A percentile compares a stretch with the other conserved stretches of the same genome.
phyloP scores from a whole-genome alignment of 768 basidiomycete species.

The Amanita pallidorosea region DNA sequence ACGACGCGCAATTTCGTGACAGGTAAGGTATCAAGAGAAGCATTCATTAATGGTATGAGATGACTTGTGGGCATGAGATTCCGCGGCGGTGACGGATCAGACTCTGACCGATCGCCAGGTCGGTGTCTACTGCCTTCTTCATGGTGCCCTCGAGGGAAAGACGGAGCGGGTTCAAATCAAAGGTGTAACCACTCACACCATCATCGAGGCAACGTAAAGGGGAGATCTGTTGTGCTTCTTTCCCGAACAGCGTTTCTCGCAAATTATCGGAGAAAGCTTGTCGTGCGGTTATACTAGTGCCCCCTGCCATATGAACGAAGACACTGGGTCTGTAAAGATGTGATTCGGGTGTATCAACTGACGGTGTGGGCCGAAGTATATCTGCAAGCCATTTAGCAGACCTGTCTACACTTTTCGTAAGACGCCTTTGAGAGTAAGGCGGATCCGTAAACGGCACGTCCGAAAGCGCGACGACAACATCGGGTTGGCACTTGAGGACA shows the following conservation, averaged over 20 bases:
- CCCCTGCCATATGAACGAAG: constrained; percentile 64
- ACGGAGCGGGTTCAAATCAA: constrained; percentile 51
- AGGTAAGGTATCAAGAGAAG: constrained; percentile 51
- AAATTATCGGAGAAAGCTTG: constrained; percentile 51
- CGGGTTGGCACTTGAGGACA: constrained; percentile 44
- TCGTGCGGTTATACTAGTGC: constrained; percentile 43
- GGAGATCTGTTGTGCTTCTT: constrained; percentile 39
- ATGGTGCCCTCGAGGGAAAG: constrained; percentile 17
- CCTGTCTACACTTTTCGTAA: constrained; percentile 67
- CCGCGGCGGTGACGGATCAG: background rate
- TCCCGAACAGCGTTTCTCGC: constrained; percentile 41
- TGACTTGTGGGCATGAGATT: constrained; percentile 7
- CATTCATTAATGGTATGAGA: constrained; percentile 33
- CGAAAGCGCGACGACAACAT: constrained; percentile 59
- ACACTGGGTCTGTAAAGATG: constrained; percentile 17
- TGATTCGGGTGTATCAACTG: background rate
- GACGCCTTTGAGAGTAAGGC: constrained; percentile 68
- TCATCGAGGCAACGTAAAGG: constrained; percentile 54
- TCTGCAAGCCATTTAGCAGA: constrained; percentile 52
- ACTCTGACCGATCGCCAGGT: constrained; percentile 6
- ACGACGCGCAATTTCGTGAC: constrained; percentile 51
- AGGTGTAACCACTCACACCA: constrained; percentile 56
- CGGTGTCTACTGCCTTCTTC: constrained; percentile 1
- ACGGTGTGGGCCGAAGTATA: constrained; percentile 22
- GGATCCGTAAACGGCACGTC: constrained; percentile 59